Evolutionary conservation across 345 rosid genomes (phyloP).

Genomic region (Camelina hispida): DNA sequence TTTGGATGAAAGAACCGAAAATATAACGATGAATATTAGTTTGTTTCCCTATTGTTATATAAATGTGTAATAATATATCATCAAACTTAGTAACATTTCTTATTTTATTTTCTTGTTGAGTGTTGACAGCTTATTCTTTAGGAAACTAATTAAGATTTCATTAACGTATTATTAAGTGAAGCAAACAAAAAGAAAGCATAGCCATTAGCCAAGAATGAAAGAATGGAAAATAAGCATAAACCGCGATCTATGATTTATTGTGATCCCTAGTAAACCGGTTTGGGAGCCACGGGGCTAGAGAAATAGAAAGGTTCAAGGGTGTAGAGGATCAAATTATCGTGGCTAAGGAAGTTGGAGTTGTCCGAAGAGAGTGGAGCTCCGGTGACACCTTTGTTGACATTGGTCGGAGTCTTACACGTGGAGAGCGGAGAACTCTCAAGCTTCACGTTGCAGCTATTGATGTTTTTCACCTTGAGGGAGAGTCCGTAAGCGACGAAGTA

Average conservation of each 20-base stretch:
- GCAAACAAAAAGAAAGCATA: background rate
- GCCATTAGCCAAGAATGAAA: slow-evolving; percentile 15
- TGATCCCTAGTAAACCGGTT: slow-evolving; percentile 31
- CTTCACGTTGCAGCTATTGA: slow-evolving; percentile 60
- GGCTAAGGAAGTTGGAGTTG: slow-evolving; percentile 38
- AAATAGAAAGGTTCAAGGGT: slow-evolving; percentile 47
- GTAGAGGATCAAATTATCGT: slow-evolving; percentile 46
- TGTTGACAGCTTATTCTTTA: background rate
- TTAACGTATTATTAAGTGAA: background rate
- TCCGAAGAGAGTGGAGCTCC: slow-evolving; percentile 54
- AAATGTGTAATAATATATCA: background rate
- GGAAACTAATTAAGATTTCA: background rate
- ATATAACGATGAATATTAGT: background rate
- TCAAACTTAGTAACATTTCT: background rate
- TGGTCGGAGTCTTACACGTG: slow-evolving; percentile 52
- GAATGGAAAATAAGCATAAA: slow-evolving; percentile 1
- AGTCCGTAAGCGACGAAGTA: slow-evolving; percentile 46
- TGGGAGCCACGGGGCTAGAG: slow-evolving; percentile 35
- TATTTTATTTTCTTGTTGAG: background rate
- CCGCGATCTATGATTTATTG: background rate
- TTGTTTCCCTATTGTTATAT: background rate
- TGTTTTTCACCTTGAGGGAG: slow-evolving; percentile 38
- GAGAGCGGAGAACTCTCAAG: slow-evolving; percentile 54
- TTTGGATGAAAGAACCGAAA: background rate
- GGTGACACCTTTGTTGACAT: slow-evolving; percentile 53